Evolutionary conservation across 306 rosid genomes (phyloP).

Genomic region (Pterocarpus macrocarpus): DNA sequence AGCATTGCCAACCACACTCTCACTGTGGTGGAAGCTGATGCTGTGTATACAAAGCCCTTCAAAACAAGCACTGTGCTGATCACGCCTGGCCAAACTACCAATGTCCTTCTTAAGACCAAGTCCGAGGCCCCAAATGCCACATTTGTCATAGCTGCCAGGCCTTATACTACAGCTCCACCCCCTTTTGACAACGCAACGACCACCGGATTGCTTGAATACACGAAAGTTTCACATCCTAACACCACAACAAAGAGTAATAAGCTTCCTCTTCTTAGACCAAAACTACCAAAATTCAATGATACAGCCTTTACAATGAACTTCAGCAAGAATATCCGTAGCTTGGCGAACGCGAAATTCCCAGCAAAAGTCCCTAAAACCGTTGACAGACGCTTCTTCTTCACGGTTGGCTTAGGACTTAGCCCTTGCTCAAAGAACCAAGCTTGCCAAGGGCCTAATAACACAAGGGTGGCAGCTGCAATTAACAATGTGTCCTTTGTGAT

Average conservation of each 20-base stretch:
- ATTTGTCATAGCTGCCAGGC: slow-evolving; percentile 68
- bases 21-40: slow-evolving; percentile 76
- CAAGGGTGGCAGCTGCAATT: slow-evolving; percentile 59
- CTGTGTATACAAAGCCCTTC: slow-evolving; percentile 72
- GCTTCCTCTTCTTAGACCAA: slow-evolving; percentile 59
- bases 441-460: slow-evolving; percentile 75
- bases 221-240: slow-evolving; percentile 33
- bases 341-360: slow-evolving; percentile 61
- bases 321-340: slow-evolving; percentile 59
- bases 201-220: slow-evolving; percentile 68
- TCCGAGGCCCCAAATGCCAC: slow-evolving; percentile 60
- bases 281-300: slow-evolving; percentile 68
- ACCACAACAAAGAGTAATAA: slow-evolving; percentile 45
- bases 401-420: slow-evolving; percentile 67
- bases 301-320: slow-evolving; percentile 58
- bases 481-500: slow-evolving; percentile 77
- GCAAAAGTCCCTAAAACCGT: slow-evolving; percentile 69
- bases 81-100: slow-evolving; percentile 79
- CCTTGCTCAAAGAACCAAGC: slow-evolving; percentile 59
- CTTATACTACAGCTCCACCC: slow-evolving; percentile 70
- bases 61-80: slow-evolving; percentile 58
- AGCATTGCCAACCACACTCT: slow-evolving; percentile 81
- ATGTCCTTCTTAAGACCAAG: slow-evolving; percentile 67
- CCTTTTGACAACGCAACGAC: slow-evolving; percentile 78
- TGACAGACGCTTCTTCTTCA: slow-evolving; percentile 65